Evolutionary conservation across 805 yeast species (phyloP), one percentile per base, ranked within the genome.

Genomic region (Saccharomycopsis javanensis): DNA sequence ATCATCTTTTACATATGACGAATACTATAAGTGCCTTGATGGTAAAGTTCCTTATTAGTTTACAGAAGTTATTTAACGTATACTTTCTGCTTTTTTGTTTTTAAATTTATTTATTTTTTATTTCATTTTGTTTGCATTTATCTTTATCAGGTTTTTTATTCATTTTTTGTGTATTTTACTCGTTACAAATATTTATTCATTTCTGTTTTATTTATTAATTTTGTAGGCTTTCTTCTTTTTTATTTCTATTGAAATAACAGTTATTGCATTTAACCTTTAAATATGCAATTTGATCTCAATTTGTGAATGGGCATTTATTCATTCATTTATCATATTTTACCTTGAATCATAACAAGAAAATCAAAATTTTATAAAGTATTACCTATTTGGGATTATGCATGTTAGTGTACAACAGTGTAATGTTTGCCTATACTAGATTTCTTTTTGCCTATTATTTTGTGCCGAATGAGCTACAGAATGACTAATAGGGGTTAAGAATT

Each of bases 1-100:
- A 34, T 64, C 74, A 7, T 68, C 71, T 34, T 75, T 74, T 64
- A 66, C 71, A 15, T 62, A 69, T 13, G 69, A 65, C 48, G 73
- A 72, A 50, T 69, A 67, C 38, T 60, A 60, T 35, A 59, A 59
- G 8, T 70, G 73, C 31, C 42, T 55, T 37, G 54, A 38, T 55
- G 57, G 53, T 16, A 51, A 51, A 42, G 48, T 42, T 42, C 48
- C 48, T 20, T 42, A 42, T 42, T 42, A 42, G 28, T 6, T 10
- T 42, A 2, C 25, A 8, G 10, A 2, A 20, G 2, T 23, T 18
- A 20, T 5, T 23, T 3, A 4, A 20, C 8, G 16, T 8, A 18
- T 18, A 33, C 4, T 31, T 28, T 50, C 37, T 11, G 2, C 16
- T 28, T 13, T 6, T 50, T 28, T 10, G 4, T 50, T 50, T n/a